Percentiles rank a stretch among this genome's conserved stretches.
phyloP scores from a whole-genome alignment of 2,329 filamentous ascomycete species.

The Cordyceps fumosorosea region DNA sequence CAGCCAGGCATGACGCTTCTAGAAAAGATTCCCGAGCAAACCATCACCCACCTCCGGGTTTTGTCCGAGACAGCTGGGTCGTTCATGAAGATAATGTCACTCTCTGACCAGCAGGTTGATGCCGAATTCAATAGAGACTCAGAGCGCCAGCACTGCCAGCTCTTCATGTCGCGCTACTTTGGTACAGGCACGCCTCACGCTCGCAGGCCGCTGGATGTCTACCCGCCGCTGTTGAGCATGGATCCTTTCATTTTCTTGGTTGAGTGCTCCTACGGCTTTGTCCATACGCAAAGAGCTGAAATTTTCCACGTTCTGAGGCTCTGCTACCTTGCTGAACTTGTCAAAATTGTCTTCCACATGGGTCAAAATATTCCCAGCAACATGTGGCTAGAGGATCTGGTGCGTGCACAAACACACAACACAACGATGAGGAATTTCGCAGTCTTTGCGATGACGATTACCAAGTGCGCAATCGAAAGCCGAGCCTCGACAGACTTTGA shows the following conservation, averaged over 20 bases:
- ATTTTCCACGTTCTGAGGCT: slow-evolving; percentile 74
- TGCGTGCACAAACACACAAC: slow-evolving; percentile 37
- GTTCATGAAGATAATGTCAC: slow-evolving; percentile 70
- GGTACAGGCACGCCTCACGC: slow-evolving; percentile 35
- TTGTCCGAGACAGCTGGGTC: slow-evolving; percentile 82
- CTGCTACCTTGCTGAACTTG: slow-evolving; percentile 85
- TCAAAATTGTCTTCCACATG: slow-evolving; percentile 66
- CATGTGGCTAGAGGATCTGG: slow-evolving; percentile 42
- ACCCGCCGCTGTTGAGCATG: slow-evolving; percentile 54
- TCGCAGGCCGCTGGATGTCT: slow-evolving; percentile 38
- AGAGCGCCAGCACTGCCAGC: slow-evolving; percentile 65
- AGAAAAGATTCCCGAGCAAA: slow-evolving; percentile 76
- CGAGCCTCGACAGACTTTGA: slow-evolving; percentile 24
- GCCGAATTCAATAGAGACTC: slow-evolving; percentile 62
- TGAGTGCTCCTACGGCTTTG: slow-evolving; percentile 66
- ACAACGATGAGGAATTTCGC: slow-evolving; percentile 48
- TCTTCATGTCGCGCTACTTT: slow-evolving; percentile 60
- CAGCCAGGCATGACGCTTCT: slow-evolving; percentile 68
- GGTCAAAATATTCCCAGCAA: slow-evolving; percentile 46
- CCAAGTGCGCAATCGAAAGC: slow-evolving; percentile 37
- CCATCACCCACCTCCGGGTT: slow-evolving; percentile 79
- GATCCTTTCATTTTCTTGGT: slow-evolving; percentile 78
- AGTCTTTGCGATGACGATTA: slow-evolving; percentile 45
- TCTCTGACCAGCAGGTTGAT: slow-evolving; percentile 56
- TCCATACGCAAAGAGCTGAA: slow-evolving; percentile 62